Conservation (phyloP, 176 grass and related monocot genomes). For the Avena eriantha region DNA sequence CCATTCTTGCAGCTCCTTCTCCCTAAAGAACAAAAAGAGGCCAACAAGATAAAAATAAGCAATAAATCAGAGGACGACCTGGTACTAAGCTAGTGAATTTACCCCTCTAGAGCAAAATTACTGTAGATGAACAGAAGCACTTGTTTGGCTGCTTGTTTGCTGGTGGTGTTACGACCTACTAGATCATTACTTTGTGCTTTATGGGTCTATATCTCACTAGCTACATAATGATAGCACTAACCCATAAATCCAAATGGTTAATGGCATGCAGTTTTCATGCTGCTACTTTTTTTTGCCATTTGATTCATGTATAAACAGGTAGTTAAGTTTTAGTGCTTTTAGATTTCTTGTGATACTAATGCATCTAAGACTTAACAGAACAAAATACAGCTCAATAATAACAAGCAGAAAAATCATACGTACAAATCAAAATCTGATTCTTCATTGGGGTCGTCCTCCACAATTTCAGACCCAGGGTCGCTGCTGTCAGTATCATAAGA, state of each 20-base stretch:
- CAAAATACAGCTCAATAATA: neutral
- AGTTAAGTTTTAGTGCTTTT: neutral
- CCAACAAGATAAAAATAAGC: neutral
- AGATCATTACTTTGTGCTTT: neutral
- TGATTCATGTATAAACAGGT: neutral
- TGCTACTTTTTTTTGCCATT: neutral
- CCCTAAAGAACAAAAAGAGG: neutral
- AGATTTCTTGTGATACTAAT: neutral
- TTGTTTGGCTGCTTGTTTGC: conserved; percentile 7
- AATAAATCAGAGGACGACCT: neutral
- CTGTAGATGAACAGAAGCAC: neutral
- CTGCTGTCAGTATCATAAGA: neutral
- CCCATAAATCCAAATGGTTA: neutral
- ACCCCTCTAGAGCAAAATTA: neutral
- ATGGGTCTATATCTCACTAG: neutral
- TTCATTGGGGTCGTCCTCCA: neutral
- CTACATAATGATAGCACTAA: neutral
- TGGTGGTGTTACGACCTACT: neutral
- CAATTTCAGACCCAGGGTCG: neutral
- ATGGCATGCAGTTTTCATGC: too few species aligned
- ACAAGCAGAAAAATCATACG: neutral
- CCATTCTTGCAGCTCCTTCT: neutral
- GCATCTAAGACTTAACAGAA: neutral
- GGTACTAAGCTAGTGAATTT: neutral
- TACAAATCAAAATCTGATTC: neutral